Evolutionary conservation across 2,329 filamentous ascomycete genomes (phyloP).

Genomic region (Microcyclospora tardicrescens): DNA sequence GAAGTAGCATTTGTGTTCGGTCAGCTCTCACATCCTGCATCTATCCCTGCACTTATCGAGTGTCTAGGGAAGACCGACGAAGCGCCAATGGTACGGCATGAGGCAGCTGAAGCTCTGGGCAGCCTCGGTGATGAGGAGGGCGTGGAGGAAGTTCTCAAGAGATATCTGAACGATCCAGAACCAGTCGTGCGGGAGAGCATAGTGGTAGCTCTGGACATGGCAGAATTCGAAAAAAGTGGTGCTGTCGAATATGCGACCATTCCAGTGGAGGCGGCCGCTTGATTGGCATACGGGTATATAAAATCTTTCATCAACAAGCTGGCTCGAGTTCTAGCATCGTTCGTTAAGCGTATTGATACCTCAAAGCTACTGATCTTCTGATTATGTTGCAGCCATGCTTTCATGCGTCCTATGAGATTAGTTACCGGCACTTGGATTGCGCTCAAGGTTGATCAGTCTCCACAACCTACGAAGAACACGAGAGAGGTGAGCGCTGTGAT

Average conservation of each 20-base stretch:
- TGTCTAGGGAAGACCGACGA: slow-evolving; percentile 69
- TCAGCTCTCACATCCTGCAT: slow-evolving; percentile 90
- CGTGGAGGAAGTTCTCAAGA: slow-evolving; percentile 72
- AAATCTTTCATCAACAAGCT: too few relatives aligned
- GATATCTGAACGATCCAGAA: slow-evolving; percentile 80
- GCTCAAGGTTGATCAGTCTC: too few relatives aligned
- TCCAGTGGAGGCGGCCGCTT: slow-evolving; percentile 33
- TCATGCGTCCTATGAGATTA: too few relatives aligned
- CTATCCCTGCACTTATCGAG: slow-evolving; percentile 73
- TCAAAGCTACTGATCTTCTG: too few relatives aligned
- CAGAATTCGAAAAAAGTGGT: slow-evolving; percentile 83
- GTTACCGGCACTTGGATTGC: too few relatives aligned
- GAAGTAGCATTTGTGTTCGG: slow-evolving; percentile 98
- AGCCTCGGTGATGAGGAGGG: slow-evolving; percentile 88
- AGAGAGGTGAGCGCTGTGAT: too few relatives aligned
- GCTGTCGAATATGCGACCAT: slow-evolving; percentile 87
- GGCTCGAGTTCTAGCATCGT: too few relatives aligned
- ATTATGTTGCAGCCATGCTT: too few relatives aligned
- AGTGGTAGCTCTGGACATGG: slow-evolving; percentile 93
- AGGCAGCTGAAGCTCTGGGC: slow-evolving; percentile 90
- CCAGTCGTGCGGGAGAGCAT: slow-evolving; percentile 90
- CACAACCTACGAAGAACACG: too few relatives aligned
- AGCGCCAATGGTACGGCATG: slow-evolving; percentile 92
- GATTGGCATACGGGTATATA: too few relatives aligned
- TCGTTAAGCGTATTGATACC: too few relatives aligned